Evolutionary conservation across 2,329 filamentous ascomycete genomes (phyloP).

Genomic region (Neurospora sp.): DNA sequence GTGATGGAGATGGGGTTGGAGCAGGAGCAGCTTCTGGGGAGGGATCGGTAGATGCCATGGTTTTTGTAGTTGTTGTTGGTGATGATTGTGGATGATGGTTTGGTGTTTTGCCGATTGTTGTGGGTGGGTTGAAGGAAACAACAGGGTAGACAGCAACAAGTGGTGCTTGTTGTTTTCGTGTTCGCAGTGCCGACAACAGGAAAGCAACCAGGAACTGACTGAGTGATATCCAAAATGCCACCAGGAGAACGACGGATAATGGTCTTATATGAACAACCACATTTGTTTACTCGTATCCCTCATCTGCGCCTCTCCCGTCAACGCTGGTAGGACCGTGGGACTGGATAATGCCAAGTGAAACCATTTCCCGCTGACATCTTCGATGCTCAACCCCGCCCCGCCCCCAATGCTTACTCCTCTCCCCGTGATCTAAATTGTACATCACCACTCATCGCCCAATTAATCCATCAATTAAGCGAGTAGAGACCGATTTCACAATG

Average conservation of each 20-base stretch:
- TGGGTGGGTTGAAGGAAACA: background rate
- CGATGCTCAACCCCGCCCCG: background rate
- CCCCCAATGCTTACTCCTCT: background rate
- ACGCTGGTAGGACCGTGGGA: too few species aligned
- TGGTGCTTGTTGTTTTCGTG: background rate
- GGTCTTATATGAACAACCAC: background rate
- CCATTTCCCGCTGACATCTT: background rate
- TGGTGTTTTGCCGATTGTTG: background rate
- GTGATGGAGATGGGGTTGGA: background rate
- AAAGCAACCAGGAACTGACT: background rate
- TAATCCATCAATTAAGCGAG: background rate
- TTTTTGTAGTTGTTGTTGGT: background rate
- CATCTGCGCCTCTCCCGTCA: too few species aligned
- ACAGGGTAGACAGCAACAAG: background rate
- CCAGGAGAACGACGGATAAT: background rate
- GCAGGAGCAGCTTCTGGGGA: background rate
- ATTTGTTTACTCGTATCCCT: too few species aligned
- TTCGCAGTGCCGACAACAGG: background rate
- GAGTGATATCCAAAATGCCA: background rate
- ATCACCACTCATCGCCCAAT: background rate
- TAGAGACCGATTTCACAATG: background rate
- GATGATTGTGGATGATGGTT: background rate
- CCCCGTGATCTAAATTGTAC: background rate
- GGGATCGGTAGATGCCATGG: background rate
- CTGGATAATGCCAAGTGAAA: background rate